Conservation (phyloP, 2,329 filamentous ascomycete species). For the Saccharata proteae region DNA sequence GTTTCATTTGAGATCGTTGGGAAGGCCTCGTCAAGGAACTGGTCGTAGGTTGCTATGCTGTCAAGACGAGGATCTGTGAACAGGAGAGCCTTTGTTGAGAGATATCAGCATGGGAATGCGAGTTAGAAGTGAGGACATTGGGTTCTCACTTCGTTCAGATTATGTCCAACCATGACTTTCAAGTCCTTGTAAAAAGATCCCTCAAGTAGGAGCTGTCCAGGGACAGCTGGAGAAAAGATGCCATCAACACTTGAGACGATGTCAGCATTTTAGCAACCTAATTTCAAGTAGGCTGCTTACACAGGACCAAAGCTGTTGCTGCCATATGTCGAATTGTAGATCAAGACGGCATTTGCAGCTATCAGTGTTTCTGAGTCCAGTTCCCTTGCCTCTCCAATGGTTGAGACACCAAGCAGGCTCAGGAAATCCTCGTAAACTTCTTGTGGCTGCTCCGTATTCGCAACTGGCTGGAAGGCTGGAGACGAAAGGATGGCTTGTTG, state of each 20-base stretch:
- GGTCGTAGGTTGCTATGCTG: not conserved
- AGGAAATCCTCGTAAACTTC: conserved; percentile 19
- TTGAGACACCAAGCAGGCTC: conserved; percentile 20
- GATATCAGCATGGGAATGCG: too few species aligned
- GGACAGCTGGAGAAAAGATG: conserved; percentile 18
- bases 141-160: conserved; percentile 33
- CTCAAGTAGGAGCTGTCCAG: conserved; percentile 22
- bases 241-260: too few species aligned
- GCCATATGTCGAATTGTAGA: conserved; percentile 14
- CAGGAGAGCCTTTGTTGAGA: conserved; percentile 28
- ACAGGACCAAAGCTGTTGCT: conserved; percentile 18
- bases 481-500: conserved; percentile 26
- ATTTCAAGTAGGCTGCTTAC: too few species aligned
- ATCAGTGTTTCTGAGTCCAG: conserved; percentile 16
- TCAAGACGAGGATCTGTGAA: conserved; percentile 32
- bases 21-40: not conserved
- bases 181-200: conserved; percentile 24
- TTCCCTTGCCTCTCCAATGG: conserved; percentile 20
- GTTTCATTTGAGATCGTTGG: not conserved
- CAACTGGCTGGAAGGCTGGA: conserved; percentile 26
- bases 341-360: conserved; percentile 2
- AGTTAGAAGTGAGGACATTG: too few species aligned
- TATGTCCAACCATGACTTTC: conserved; percentile 28
- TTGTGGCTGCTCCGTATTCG: conserved; percentile 18
- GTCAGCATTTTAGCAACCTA: too few species aligned